Conservation (phyloP, 1,284 basidiomycete species). For the Fomitopsis pinicola region DNA sequence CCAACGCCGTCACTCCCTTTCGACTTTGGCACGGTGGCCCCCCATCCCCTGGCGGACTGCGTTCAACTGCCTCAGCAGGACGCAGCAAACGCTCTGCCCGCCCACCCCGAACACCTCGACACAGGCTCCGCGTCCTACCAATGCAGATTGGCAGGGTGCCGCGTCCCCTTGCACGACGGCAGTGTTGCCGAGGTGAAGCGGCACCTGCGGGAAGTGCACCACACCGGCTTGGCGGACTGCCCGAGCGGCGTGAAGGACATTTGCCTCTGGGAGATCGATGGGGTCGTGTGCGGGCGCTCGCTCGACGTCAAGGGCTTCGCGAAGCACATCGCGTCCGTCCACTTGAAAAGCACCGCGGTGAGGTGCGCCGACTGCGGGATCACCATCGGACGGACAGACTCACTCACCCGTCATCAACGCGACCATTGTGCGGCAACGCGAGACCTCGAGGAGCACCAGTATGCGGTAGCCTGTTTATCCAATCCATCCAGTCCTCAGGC, state of each 20-base stretch:
- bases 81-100: no score
- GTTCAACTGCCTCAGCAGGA: no score
- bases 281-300: background rate
- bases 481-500: background rate
- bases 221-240: background rate
- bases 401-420: background rate
- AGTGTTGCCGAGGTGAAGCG: background rate
- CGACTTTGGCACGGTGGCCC: no score
- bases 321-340: constrained; percentile 3
- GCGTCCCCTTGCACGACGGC: background rate
- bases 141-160: background rate
- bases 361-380: background rate
- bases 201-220: background rate
- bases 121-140: no score
- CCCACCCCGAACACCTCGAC: no score
- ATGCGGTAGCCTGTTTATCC: no score
- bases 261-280: background rate
- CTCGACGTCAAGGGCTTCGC: background rate
- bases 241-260: background rate
- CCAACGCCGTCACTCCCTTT: no score
- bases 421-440: background rate
- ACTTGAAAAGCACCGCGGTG: background rate
- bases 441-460: no score
- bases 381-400: background rate
- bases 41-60: no score